Evolutionary conservation across 305 asterid species (phyloP).

Genomic region (Fraxinus greggii): DNA sequence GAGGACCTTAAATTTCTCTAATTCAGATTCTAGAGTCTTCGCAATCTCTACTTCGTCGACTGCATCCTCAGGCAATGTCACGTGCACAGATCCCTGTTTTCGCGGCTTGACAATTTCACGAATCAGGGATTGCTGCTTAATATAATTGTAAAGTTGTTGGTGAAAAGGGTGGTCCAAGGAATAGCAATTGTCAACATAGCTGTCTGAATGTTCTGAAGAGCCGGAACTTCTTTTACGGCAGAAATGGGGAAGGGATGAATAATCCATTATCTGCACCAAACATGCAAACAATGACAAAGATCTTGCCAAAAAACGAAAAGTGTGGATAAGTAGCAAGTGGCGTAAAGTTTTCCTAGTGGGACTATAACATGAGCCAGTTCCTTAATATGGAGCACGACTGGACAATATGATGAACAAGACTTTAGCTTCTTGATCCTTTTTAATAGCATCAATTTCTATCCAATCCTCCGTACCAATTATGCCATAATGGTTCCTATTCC

Average conservation of each 20-base stretch:
- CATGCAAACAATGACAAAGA: constrained; percentile 1
- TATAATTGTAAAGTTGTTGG: constrained; percentile 65
- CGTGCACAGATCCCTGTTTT: constrained; percentile 83
- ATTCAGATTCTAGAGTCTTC: constrained; percentile 60
- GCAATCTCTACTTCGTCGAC: constrained; percentile 55
- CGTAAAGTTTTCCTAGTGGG: constrained; percentile 3
- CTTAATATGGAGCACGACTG: background rate
- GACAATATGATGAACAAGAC: background rate
- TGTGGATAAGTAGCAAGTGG: background rate
- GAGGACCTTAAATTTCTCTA: constrained; percentile 46
- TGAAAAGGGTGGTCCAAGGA: constrained; percentile 86
- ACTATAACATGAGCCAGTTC: background rate
- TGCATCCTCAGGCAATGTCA: constrained; percentile 61
- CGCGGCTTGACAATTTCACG: constrained; percentile 34
- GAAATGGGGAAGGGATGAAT: constrained; percentile 83
- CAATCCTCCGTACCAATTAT: background rate
- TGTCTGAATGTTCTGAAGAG: constrained; percentile 49
- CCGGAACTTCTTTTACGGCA: constrained; percentile 69
- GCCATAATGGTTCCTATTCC: background rate
- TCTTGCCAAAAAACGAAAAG: constrained; percentile 10
- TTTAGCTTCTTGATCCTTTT: background rate
- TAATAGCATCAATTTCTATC: background rate
- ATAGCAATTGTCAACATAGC: constrained; percentile 44
- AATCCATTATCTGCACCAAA: constrained; percentile 75
- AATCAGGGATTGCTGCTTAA: constrained; percentile 51